phyloP scores from a whole-genome alignment of 2,329 filamentous ascomycete species.

The Trematosphaeria pertusa region DNA sequence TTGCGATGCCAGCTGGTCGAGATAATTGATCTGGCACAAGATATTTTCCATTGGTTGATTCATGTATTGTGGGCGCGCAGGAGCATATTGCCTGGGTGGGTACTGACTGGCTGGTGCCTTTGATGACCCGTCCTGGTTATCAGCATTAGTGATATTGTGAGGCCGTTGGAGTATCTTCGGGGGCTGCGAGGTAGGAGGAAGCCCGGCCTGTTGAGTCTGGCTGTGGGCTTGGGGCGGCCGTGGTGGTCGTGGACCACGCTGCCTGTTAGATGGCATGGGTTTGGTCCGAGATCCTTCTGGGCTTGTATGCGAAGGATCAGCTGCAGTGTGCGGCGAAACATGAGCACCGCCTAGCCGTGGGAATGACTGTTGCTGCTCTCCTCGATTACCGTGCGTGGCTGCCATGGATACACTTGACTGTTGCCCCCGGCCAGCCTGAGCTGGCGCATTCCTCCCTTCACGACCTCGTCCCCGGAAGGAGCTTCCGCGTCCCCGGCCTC shows the following conservation, averaged over 20 bases:
- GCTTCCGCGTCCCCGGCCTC: conserved; percentile 26
- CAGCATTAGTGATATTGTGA: conserved; percentile 9
- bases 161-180: conserved; percentile 30
- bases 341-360: too few species aligned
- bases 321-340: background rate
- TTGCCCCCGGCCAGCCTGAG: background rate
- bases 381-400: background rate
- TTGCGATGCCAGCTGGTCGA: conserved; percentile 51
- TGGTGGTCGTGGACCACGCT: conserved; percentile 4
- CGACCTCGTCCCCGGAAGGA: conserved; percentile 16
- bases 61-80: conserved; percentile 23
- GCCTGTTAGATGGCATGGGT: too few species aligned
- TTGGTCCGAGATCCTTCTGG: too few species aligned
- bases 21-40: conserved; percentile 48
- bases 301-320: background rate
- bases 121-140: conserved; percentile 3
- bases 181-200: conserved; percentile 7
- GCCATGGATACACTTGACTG: background rate
- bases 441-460: background rate
- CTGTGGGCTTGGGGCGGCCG: conserved; percentile 8
- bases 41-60: conserved; percentile 30
- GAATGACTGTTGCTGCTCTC: too few species aligned
- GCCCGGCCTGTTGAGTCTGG: conserved; percentile 1
- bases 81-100: conserved; percentile 10
- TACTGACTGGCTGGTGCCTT: conserved; percentile 1